Conservation (phyloP, 2,329 filamentous ascomycete genomes). For the Fusarium fracticaudum region DNA sequence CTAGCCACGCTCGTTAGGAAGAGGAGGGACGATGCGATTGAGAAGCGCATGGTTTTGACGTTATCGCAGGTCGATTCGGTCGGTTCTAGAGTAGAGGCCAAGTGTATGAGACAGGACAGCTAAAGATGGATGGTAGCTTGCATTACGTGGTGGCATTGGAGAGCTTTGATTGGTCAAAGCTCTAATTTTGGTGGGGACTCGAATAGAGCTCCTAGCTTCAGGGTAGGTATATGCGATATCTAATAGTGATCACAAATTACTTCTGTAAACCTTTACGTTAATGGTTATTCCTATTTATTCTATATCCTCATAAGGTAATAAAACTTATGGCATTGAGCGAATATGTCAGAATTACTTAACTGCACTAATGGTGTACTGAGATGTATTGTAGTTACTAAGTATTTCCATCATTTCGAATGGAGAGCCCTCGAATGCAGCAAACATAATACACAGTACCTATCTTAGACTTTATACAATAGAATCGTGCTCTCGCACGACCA, state of each 20-base stretch:
- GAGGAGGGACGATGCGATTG: slow-evolving; percentile 52
- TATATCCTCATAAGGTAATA: no score
- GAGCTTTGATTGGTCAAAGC: slow-evolving; percentile 39
- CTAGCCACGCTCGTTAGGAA: slow-evolving; percentile 61
- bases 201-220: slow-evolving; percentile 10
- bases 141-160: slow-evolving; percentile 46
- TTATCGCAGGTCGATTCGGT: slow-evolving; percentile 32
- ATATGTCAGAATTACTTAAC: neutral
- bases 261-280: neutral
- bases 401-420: neutral
- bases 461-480: no score
- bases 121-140: slow-evolving; percentile 35
- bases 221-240: slow-evolving; percentile 4
- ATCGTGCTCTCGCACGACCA: neutral
- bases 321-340: no score
- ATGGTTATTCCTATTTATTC: neutral
- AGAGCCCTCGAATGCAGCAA: neutral
- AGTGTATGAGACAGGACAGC: slow-evolving; percentile 39
- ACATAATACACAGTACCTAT: no score
- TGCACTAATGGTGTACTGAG: neutral
- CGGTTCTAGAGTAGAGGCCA: slow-evolving; percentile 34
- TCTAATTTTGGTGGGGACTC: slow-evolving; percentile 15
- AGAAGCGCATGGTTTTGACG: slow-evolving; percentile 50
- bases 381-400: no score
- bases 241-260: neutral